phyloP scores from a whole-genome alignment of 1,139 yeast species.

The Protomyces lactucae-debilis region DNA sequence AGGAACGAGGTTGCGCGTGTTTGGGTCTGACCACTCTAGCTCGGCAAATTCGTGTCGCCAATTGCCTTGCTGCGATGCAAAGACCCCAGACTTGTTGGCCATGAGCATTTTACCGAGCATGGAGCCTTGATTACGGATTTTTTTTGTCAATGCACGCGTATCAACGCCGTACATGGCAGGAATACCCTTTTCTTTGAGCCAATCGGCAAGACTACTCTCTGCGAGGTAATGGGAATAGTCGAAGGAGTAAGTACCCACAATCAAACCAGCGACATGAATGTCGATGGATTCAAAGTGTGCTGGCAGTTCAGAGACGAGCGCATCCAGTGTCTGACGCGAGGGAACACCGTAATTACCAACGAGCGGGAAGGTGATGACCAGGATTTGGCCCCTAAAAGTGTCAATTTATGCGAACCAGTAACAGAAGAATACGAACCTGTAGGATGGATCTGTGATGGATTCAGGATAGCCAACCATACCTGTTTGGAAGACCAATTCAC shows the following conservation, averaged over 20 bases:
- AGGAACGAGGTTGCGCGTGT: conserved; percentile 83
- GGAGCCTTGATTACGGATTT: conserved; percentile 86
- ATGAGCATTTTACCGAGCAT: conserved; percentile 79
- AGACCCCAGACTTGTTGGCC: conserved; percentile 44
- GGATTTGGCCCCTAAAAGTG: conserved; percentile 67
- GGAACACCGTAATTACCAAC: conserved; percentile 99
- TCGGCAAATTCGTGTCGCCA: conserved; percentile 66
- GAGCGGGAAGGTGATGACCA: conserved; percentile 92
- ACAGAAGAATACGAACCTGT: conserved; percentile 47
- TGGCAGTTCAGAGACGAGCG: conserved; percentile 69
- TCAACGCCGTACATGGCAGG: conserved; percentile 98
- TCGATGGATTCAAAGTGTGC: conserved; percentile 85
- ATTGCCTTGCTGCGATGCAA: conserved; percentile 12
- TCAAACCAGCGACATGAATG: conserved; percentile 95
- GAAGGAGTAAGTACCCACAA: conserved; percentile 95
- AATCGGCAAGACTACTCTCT: conserved; percentile 80
- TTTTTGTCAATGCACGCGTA: conserved; percentile 90
- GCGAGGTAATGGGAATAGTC: conserved; percentile 93
- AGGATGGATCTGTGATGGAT: conserved; percentile 96
- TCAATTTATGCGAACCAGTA: neutral
- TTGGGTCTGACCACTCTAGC: conserved; percentile 93
- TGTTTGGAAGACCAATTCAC: conserved; percentile 98
- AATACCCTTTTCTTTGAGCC: conserved; percentile 86
- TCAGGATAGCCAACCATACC: conserved; percentile 99
- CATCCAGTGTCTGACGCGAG: conserved; percentile 72